Percentiles rank a stretch among this genome's conserved stretches.
phyloP scores from a whole-genome alignment of 257 asterid genomes.

The Solanum raphanifolium region DNA sequence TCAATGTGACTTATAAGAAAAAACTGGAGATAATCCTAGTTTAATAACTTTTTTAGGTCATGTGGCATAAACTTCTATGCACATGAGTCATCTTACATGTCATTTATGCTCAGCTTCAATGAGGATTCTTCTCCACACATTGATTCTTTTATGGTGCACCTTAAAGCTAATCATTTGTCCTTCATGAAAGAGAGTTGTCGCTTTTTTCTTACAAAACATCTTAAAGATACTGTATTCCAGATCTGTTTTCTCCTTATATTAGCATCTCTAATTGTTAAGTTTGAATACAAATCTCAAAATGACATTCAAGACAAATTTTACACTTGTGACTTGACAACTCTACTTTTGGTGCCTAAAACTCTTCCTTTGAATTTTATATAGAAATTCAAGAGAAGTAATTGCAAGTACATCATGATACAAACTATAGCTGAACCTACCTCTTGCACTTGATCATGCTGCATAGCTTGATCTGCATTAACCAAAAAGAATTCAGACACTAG shows the following conservation, averaged over 20 bases:
- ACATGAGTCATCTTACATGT: neutral
- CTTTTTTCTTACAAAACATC: neutral
- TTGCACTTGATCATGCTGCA: conserved; percentile 2
- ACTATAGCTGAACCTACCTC: neutral
- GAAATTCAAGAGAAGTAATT: neutral
- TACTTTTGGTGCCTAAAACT: neutral
- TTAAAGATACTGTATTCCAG: neutral
- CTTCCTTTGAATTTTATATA: neutral
- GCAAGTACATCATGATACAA: neutral
- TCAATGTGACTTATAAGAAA: neutral
- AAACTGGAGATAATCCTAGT: neutral
- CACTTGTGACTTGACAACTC: neutral
- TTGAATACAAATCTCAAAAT: neutral
- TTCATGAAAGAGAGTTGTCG: neutral
- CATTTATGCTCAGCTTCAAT: neutral
- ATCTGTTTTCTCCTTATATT: neutral
- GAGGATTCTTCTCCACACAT: neutral
- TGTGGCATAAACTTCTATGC: neutral
- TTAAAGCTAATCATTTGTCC: neutral
- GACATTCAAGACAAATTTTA: neutral
- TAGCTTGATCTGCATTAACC: conserved; percentile 5
- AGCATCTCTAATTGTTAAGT: neutral
- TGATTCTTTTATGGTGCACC: neutral
- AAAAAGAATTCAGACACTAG: neutral
- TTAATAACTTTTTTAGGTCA: neutral